Base-by-base conservation (phyloP, 345 rosid genomes). In the Rhizophora apiculata region DNA sequence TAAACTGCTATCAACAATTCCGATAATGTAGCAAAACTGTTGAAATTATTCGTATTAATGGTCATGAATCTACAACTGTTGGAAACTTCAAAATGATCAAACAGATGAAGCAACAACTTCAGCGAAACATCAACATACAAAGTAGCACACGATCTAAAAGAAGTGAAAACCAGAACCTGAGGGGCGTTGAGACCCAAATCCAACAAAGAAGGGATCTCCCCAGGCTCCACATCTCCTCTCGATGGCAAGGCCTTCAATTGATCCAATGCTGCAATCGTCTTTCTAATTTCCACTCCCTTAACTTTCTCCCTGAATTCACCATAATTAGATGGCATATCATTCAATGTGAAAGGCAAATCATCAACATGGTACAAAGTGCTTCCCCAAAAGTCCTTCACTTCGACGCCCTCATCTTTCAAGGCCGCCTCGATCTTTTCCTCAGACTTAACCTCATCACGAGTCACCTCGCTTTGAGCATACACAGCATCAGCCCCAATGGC, bases 351-450 rank as follows among this genome's bases (percentile, higher is more conserved):
- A 0, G 97, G 97, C 76, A 96, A 84, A 84, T 96, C 99, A 74
- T 96, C 98, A 64, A 85, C 65, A 70, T 96, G 99, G 69, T 89
- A 89, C 76, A 96, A 69, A 48, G 99, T 96, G 78, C 97, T 88
- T 32, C 99, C 99, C 99, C 99, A 96, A 60, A 89, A 89, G 84
- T 85, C 87, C 74, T 89, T 96, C 6, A 96, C 80, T 74, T 96
- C 95, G 48, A 90, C 76, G 2, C 96, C 96, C 75, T 92, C 98
- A 39, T 91, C 99, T 76, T 90, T 90, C 93, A 96, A 82, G 0
- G 90, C 96, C 0, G 74, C 73, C 68, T 91, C 96, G 64, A 96
- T 87, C 88, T 82, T 86, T 78, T 82, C 89, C 88, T 96, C 99
- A 6, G 90, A 77, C 76, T 88, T 89, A 48, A 89, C 97, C 74